These are phyloP conservation scores for Cicer pinnatifidum DNA, from an alignment of 306 rosid species.

Conservation along the genomic window DNA sequence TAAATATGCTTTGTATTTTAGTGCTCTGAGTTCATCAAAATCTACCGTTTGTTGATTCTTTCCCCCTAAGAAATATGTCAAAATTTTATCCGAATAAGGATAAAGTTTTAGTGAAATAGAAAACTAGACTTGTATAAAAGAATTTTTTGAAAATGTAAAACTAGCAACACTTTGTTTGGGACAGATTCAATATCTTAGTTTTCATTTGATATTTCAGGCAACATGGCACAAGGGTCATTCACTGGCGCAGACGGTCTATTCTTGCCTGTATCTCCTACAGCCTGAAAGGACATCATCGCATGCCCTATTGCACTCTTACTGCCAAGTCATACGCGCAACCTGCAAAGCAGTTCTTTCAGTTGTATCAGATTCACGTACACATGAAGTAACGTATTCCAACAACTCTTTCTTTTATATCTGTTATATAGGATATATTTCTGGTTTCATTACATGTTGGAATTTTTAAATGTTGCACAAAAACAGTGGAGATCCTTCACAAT, in stretches of 20 bases:
- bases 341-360: slow-evolving; percentile 82
- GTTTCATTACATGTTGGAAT: background rate
- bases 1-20: too few relatives aligned
- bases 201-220: slow-evolving; percentile 69
- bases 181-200: slow-evolving; percentile 35
- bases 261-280: slow-evolving; percentile 90
- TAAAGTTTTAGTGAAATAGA: too few relatives aligned
- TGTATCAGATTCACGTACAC: slow-evolving; percentile 91
- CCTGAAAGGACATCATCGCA: slow-evolving; percentile 86
- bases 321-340: slow-evolving; percentile 81
- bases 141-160: slow-evolving; percentile 20
- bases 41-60: too few relatives aligned
- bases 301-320: slow-evolving; percentile 82
- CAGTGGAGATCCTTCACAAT: too few relatives aligned
- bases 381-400: slow-evolving; percentile 97
- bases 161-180: background rate
- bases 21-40: too few relatives aligned
- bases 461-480: background rate
- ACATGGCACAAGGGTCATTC: slow-evolving; percentile 99
- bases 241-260: slow-evolving; percentile 93
- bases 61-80: too few relatives aligned
- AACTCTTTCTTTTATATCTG: slow-evolving; percentile 45
- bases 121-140: slow-evolving; percentile 15
- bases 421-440: background rate
- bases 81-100: too few relatives aligned